These are phyloP conservation scores for Nigrospora osmanthi DNA, from an alignment of 2,329 filamentous ascomycete genomes.

Conservation along the genomic window DNA sequence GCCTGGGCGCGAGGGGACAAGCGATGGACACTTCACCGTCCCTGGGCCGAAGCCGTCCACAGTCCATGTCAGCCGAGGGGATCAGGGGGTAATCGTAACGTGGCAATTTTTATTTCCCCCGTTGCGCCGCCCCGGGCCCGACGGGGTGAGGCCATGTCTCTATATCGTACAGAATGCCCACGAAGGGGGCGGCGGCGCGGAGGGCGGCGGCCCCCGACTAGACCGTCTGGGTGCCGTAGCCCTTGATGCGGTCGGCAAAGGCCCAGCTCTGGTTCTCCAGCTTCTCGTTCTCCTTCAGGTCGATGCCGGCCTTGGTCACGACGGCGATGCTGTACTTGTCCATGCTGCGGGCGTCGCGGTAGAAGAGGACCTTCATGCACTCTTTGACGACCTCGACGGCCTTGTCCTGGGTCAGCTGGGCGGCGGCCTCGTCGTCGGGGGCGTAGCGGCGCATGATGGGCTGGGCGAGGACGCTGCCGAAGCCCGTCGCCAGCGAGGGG, in stretches of 20 bases:
- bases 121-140: too few relatives aligned
- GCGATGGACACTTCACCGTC: too few relatives aligned
- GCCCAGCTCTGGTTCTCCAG: conserved; percentile 96
- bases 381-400: conserved; percentile 78
- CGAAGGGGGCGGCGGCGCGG: too few relatives aligned
- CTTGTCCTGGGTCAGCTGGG: conserved; percentile 65
- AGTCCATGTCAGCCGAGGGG: too few relatives aligned
- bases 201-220: conserved; percentile 17
- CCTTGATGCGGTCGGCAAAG: conserved; percentile 89
- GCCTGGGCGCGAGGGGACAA: too few relatives aligned
- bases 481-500: conserved; percentile 87
- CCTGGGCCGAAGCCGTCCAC: too few relatives aligned
- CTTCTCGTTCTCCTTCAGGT: conserved; percentile 76
- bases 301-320: conserved; percentile 81
- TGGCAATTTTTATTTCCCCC: too few relatives aligned
- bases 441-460: conserved; percentile 80
- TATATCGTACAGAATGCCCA: too few relatives aligned
- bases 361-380: conserved; percentile 98
- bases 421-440: conserved; percentile 73
- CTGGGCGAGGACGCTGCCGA: conserved; percentile 85
- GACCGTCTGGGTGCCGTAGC: conserved; percentile 81
- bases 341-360: conserved; percentile 88
- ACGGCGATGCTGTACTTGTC: conserved; percentile 89
- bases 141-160: too few relatives aligned
- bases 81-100: too few relatives aligned